Conservation (phyloP, 768 basidiomycete genomes). For the Leccinellum rugosiceps region DNA sequence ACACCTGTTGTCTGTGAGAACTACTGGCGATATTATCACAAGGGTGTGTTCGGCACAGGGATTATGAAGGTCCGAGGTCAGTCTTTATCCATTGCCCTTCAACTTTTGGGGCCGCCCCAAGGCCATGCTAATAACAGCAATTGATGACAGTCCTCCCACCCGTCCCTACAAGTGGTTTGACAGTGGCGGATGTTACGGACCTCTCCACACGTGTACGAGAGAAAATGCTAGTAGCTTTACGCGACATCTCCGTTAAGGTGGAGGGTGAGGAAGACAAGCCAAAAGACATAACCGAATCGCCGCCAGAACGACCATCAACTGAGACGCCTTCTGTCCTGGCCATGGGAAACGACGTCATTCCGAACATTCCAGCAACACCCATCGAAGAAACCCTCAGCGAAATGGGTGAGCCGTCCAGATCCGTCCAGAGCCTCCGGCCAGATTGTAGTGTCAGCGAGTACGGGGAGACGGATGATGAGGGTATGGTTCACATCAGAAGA, state of each 20-base stretch:
- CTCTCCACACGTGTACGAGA: slow-evolving; percentile 68
- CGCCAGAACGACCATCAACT: slow-evolving; percentile 12
- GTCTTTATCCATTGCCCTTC: slow-evolving; percentile 5
- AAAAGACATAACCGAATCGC: slow-evolving; percentile 21
- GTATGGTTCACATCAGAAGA: slow-evolving; percentile 73
- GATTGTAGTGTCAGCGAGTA: slow-evolving; percentile 63
- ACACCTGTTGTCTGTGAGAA: slow-evolving; percentile 92
- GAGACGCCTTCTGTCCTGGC: slow-evolving; percentile 1
- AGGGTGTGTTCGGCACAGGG: slow-evolving; percentile 73
- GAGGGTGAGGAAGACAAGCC: slow-evolving; percentile 25
- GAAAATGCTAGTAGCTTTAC: slow-evolving; percentile 75
- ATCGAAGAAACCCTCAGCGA: slow-evolving; percentile 28
- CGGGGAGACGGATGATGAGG: slow-evolving; percentile 83
- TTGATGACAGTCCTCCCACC: slow-evolving; percentile 78
- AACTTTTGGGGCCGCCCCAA: not conserved
- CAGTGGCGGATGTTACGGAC: slow-evolving; percentile 61
- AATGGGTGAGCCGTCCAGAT: slow-evolving; percentile 23
- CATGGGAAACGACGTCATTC: slow-evolving; percentile 26
- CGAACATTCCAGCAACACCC: slow-evolving; percentile 25
- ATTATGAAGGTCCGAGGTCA: slow-evolving; percentile 74
- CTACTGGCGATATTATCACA: slow-evolving; percentile 83
- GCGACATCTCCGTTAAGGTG: slow-evolving; percentile 67
- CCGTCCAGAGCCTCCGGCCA: slow-evolving; percentile 36
- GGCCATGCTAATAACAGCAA: slow-evolving; percentile 2
- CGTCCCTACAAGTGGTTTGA: slow-evolving; percentile 70